Base-by-base conservation (phyloP, 2,329 filamentous ascomycete genomes). In the Didymella glomerata region DNA sequence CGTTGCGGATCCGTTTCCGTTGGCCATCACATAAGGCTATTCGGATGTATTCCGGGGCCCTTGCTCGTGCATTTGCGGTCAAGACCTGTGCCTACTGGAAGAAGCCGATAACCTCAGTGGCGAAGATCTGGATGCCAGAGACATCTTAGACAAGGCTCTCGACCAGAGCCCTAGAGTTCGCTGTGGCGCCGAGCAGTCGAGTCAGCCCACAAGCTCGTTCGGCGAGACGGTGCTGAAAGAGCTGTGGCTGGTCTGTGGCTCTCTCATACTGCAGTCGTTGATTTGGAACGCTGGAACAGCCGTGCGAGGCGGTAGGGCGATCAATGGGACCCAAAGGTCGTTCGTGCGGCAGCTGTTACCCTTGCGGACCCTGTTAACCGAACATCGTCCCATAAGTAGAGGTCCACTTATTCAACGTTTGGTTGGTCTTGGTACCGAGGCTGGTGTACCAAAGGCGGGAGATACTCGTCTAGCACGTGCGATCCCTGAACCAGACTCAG, bases 181-280 rank as follows among this genome's bases (percentile, higher is more conserved):
- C 45, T 47, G 38, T 48, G 49, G 49, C 27, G 30, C 38, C 40
- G 44, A 57, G 48, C 5, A 10, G 10, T 9, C 28, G 46, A 49
- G 38, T 32, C 49, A 58, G 25, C 40, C 38, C 30, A 20, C 16
- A 45, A 40, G 55, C 30, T 49, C 54, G 50, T 22, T 22, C 10
- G 38, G 25, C 14, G 14, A 45, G 18, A 50, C 11, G 32, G 38
- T 32, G 30, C 38, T 41, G 20, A 44, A 45, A 48, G 20, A 45
- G 28, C 14, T 45, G 55, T 53, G 48, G 49, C 55, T 53, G 38
- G 38, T 53, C 11, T 24, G 38, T 41, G 38, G 38, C 38, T 41
- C 2, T 14, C 45, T 53, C 46, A 25, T 25, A 8, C 38, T 36
- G 5, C 30, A 13, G 10, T 36, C 24, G 22, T 48, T 30, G 22